Base-by-base conservation (phyloP, 23 red algal species). In the Gracilaria domingensis region DNA sequence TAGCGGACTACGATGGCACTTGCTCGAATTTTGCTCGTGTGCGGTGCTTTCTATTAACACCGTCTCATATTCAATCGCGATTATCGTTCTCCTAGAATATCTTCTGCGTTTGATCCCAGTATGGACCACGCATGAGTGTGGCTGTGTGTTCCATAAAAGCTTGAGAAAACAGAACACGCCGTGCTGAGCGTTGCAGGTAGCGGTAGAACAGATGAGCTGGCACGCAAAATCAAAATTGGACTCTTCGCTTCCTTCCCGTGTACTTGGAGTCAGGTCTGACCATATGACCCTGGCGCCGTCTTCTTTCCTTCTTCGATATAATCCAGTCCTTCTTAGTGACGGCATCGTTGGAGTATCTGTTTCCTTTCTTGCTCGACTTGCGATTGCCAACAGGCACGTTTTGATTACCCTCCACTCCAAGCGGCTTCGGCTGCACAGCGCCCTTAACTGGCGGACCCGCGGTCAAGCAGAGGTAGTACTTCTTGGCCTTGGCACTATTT, bases 401-500 rank as follows among this genome's bases (percentile, higher is more conserved):
- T 0, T 37, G 80, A 56, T 53, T 80, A 12, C 18, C 20, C 11
- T 49, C 82, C 7, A 93, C 90, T 29, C 90, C 90, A 18, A 84
- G 90, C 30, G 90, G 66, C 71, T 55, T 79, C 29, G 90, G 80
- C 39, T 64, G 57, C 42, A 58, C 65, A 18, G 74, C 71, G 23
- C 71, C 69, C 49, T 86, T 84, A 0, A 7, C 45, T 0, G 94
- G 71, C 66, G 90, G 94, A 30, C 97, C 97, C 2, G 97, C 97
- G 25, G 81, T 89, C 50, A 98, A 75, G 16, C 66, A 81, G 45
- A 98, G 78, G 72, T 77, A 98, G 78, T 89, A 95, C 83, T 98
- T 98, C 74, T 94, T 98, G 0, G 97, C 97, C 34, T 92, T 91
- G 0, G 97, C 80, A 53, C 90, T 95, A 65, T 98, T 85, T 62